Evolutionary conservation across 2,329 filamentous ascomycete species (phyloP).

Genomic region (Ceratocystis papillata): DNA sequence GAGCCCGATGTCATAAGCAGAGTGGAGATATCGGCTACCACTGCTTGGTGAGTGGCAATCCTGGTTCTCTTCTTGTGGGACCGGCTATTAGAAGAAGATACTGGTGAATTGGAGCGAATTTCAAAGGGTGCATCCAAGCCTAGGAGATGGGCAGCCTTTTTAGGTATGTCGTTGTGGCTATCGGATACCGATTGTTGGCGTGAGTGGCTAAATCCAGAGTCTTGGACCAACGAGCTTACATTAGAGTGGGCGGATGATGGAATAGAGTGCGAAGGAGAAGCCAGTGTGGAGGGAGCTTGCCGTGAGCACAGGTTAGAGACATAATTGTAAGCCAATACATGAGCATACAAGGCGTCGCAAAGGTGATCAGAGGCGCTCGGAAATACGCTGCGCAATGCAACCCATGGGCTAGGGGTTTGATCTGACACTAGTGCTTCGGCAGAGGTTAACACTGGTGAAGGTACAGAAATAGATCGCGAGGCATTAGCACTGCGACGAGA

Average conservation of each 20-base stretch:
- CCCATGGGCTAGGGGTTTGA: conserved; percentile 32
- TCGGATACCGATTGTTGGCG: conserved; percentile 23
- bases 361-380: conserved; percentile 43
- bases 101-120: conserved; percentile 26
- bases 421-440: background rate
- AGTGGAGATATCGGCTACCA: background rate
- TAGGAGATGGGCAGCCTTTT: conserved; percentile 43
- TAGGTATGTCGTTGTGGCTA: conserved; percentile 34
- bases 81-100: conserved; percentile 15
- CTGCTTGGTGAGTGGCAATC: background rate
- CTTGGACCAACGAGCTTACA: conserved; percentile 5
- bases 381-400: conserved; percentile 43
- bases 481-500: conserved; percentile 11
- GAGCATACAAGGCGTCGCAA: conserved; percentile 49
- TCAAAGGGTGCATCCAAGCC: conserved; percentile 33
- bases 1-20: conserved; percentile 25
- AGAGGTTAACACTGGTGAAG: background rate
- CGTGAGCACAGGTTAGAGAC: conserved; percentile 32
- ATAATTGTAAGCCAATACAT: conserved; percentile 51
- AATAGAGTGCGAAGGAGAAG: conserved; percentile 11
- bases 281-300: background rate
- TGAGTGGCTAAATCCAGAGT: conserved; percentile 23
- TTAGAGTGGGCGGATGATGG: conserved; percentile 25
- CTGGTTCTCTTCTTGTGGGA: conserved; percentile 1
- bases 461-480: background rate